phyloP scores from a whole-genome alignment of 495 filamentous ascomycete species.

The Penicillium ucsense region DNA sequence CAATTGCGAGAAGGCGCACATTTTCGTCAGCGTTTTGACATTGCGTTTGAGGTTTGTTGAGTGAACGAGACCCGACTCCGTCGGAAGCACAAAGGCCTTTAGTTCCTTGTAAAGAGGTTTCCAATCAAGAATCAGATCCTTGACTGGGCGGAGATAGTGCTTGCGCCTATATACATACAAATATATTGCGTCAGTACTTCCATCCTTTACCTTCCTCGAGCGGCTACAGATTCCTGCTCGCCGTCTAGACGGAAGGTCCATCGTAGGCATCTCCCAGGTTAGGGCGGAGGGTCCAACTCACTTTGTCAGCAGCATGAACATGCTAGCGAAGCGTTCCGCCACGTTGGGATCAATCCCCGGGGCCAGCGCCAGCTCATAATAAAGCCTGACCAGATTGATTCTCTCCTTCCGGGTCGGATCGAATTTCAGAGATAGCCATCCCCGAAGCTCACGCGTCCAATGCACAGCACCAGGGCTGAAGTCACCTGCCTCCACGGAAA shows the following conservation, averaged over 20 bases:
- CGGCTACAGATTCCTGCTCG: too few species aligned
- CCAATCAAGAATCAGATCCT: slow-evolving; percentile 90
- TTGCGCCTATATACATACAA: slow-evolving; percentile 60
- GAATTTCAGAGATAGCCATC: slow-evolving; percentile 94
- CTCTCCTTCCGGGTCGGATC: slow-evolving; percentile 78
- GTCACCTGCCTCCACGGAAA: slow-evolving; percentile 83
- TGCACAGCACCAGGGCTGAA: slow-evolving; percentile 89
- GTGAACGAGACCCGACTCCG: slow-evolving; percentile 59
- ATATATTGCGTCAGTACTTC: slow-evolving; percentile 8
- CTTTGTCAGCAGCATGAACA: slow-evolving; percentile 93
- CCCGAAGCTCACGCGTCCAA: slow-evolving; percentile 93
- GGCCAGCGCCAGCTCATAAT: slow-evolving; percentile 88
- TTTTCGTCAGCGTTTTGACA: slow-evolving; percentile 67
- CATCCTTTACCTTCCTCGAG: too few species aligned
- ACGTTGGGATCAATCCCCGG: slow-evolving; percentile 76
- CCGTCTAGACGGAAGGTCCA: not conserved
- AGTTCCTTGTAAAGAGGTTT: slow-evolving; percentile 83
- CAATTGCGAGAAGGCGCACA: slow-evolving; percentile 78
- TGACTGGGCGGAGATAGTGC: slow-evolving; percentile 83
- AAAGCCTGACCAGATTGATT: slow-evolving; percentile 76
- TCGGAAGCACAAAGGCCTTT: slow-evolving; percentile 78
- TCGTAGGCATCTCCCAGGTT: too few species aligned
- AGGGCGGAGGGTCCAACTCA: slow-evolving; percentile 29
- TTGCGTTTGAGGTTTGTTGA: slow-evolving; percentile 57
- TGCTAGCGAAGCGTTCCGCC: slow-evolving; percentile 86